Percentiles rank a stretch among this genome's conserved stretches.
phyloP scores from a whole-genome alignment of 805 yeast genomes.

The Wickerhamiella kurtzmanii region DNA sequence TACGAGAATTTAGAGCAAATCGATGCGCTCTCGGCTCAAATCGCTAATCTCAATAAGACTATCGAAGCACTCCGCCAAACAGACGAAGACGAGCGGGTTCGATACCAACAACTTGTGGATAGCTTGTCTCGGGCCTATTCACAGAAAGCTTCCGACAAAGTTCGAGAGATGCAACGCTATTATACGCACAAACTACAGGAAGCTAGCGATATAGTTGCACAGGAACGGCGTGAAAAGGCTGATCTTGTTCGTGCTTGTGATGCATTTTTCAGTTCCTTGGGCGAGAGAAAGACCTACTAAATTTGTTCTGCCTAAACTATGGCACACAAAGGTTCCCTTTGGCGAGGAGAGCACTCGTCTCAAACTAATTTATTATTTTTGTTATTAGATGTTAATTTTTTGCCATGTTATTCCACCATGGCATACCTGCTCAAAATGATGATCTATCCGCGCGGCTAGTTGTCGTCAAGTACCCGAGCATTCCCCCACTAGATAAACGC shows the following conservation, averaged over 20 bases:
- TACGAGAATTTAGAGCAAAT: neutral
- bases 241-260: constrained; percentile 43
- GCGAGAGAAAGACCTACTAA: constrained; percentile 1
- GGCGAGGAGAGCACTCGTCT: too few species aligned
- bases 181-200: neutral
- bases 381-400: too few species aligned
- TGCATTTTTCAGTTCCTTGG: constrained; percentile 12
- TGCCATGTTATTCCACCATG: too few species aligned
- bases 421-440: too few species aligned
- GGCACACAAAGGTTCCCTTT: too few species aligned
- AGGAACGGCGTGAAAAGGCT: constrained; percentile 45
- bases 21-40: neutral
- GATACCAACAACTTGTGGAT: neutral
- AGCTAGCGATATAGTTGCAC: constrained; percentile 29
- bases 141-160: constrained; percentile 8
- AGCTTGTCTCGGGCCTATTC: neutral
- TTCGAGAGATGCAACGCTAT: neutral
- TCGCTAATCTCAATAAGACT: neutral
- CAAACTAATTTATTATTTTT: too few species aligned
- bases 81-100: neutral
- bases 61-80: neutral
- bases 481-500: too few species aligned
- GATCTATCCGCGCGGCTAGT: too few species aligned
- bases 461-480: too few species aligned
- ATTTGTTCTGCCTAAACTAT: too few species aligned